Base-by-base conservation (phyloP, 23 red algal genomes). In the Gracilaria vermiculophylla region DNA sequence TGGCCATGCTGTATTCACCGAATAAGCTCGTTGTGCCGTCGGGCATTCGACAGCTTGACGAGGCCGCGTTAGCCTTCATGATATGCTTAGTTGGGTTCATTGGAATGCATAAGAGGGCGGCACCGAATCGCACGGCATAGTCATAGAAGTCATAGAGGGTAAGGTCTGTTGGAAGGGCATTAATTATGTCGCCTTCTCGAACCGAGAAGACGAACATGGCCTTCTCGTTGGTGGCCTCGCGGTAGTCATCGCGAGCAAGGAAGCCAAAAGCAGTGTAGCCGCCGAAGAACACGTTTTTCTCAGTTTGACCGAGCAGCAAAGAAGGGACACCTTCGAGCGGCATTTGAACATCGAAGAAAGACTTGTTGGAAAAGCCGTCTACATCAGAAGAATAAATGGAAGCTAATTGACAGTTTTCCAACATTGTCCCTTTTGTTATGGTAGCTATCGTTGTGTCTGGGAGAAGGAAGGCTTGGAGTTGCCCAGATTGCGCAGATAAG, bases 31-130 rank as follows among this genome's bases (percentile, higher is more conserved):
- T 81, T 28, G 51, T 47, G 39, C 87, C 87, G 42, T 91, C 71
- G 7, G 74, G 62, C 52, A 91, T 58, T 5, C 75, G 55, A 51
- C 74, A 91, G 12, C 49, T 62, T 35, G 64, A 76, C 11, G 87
- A 80, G 19, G 49, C 87, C 5, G 57, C 51, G 60, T 91, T 70
- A 16, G 52, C 51, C 24, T 27, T 81, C 56, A 91, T 71, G 44
- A 91, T 24, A 25, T 91, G 87, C 60, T 91, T 91, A 53, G 55
- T 20, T 4, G 74, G 74, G 74, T 91, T 91, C 87, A 91, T 91
- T 0, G 87, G 87, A 25, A 91, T 91, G 8, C 76, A 57, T 28
- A 91, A 60, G 39, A 81, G 60, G 61, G 58, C 73, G 3, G 87
- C 74, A 47, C 87, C 87, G 44, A 91, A 81, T 40, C 87, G 58